phyloP scores from a whole-genome alignment of 257 asterid species.

The Gynochthodes officinalis region DNA sequence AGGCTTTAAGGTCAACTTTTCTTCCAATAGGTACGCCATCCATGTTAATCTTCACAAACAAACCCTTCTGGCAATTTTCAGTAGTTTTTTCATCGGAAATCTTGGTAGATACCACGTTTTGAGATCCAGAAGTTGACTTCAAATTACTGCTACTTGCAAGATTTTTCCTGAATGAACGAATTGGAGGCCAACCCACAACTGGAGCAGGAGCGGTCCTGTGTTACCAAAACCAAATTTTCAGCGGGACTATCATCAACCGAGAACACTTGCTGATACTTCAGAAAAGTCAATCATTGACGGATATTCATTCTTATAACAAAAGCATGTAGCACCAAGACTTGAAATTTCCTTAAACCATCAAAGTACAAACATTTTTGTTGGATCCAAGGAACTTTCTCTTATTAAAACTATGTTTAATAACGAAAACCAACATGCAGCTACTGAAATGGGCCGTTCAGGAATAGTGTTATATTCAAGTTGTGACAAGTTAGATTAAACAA shows the following conservation, averaged over 20 bases:
- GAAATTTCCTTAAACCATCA: too few species aligned
- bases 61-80: conserved; percentile 40
- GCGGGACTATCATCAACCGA: background rate
- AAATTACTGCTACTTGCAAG: conserved; percentile 50
- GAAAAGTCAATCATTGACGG: background rate
- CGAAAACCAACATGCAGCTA: background rate
- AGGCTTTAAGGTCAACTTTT: conserved; percentile 76
- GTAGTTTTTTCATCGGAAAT: conserved; percentile 27
- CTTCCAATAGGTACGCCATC: conserved; percentile 95
- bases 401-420: background rate
- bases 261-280: background rate
- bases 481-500: background rate
- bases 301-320: background rate
- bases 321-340: background rate
- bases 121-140: conserved; percentile 39
- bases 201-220: conserved; percentile 73
- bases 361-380: too few species aligned
- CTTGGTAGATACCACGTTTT: conserved; percentile 31
- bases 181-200: conserved; percentile 98
- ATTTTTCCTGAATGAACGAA: conserved; percentile 75
- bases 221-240: background rate
- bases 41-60: conserved; percentile 94
- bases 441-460: background rate
- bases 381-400: background rate
- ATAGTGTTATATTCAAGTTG: background rate